phyloP scores from a whole-genome alignment of 805 yeast species.

The Candida germanica region DNA sequence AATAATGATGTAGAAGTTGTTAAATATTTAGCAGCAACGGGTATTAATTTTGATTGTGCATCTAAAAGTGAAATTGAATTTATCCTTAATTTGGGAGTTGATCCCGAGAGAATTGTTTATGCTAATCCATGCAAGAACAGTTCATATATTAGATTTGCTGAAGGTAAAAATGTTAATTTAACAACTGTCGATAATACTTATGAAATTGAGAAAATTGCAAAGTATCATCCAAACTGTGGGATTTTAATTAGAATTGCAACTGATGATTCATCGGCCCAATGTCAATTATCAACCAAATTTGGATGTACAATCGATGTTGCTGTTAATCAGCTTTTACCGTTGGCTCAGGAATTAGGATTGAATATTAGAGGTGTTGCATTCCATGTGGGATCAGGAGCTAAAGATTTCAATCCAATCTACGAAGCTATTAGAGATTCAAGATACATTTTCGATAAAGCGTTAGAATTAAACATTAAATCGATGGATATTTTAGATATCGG shows the following conservation, averaged over 20 bases:
- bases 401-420: conserved; percentile 60
- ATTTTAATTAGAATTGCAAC: conserved; percentile 81
- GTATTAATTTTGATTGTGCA: conserved; percentile 90
- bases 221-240: conserved; percentile 65
- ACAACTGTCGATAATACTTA: conserved; percentile 90
- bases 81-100: conserved; percentile 60
- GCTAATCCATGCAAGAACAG: conserved; percentile 95
- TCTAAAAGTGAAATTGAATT: conserved; percentile 77
- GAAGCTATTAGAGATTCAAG: conserved; percentile 74
- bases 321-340: conserved; percentile 48
- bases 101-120: conserved; percentile 68
- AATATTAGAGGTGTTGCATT: conserved; percentile 83
- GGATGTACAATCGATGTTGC: conserved; percentile 70
- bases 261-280: conserved; percentile 83
- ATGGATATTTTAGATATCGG: conserved; percentile 78
- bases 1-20: conserved; percentile 70
- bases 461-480: conserved; percentile 21
- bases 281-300: conserved; percentile 83
- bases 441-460: conserved; percentile 60
- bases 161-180: conserved; percentile 50
- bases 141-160: conserved; percentile 74
- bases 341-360: conserved; percentile 60
- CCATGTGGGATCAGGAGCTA: conserved; percentile 95
- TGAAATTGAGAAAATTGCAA: conserved; percentile 72
- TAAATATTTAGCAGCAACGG: conserved; percentile 52